Evolutionary conservation across 2,329 filamentous ascomycete species (phyloP), one percentile per base, ranked within the genome.

Genomic region (Emmonsia crescens): DNA sequence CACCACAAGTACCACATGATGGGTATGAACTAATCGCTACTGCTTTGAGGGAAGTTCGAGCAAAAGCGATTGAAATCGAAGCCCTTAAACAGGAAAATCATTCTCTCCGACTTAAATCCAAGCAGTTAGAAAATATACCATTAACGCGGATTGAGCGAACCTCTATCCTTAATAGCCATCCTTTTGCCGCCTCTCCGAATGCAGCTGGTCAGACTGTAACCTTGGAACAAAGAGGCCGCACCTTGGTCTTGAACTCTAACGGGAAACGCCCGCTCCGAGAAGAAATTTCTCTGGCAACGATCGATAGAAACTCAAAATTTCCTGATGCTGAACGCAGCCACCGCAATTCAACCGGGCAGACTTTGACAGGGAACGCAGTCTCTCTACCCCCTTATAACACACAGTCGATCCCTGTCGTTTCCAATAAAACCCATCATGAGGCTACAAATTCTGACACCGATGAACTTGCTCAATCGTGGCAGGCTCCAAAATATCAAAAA

Each of bases 1-100:
- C 24, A 36, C 27, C 27, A 10, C 55, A 57, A 57, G 38, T 12
- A 57, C 55, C 24, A 3, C 36, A n/a, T 46, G 55, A 57, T 46
- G 55, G 38, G 1, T 57, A 44, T 46, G 55, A 57, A 31, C 40
- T 57, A n/a, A 57, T 57, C 10, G 55, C 55, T 6, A 57, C 55
- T 2, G 55, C 55, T 29, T 33, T 44, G 40, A 46, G 55, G 40
- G 55, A 57, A 46, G 55, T 57, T 21, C 29, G 55, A 57, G 55
- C 55, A 5, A 57, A 57, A 38, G 55, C 27, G 38, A 46, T 57
- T 46, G 38, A 57, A 31, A 21, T 57, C 31, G 55, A 57, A 21
- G 19, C 16, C 2, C 55, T 57, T 3, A 57, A 57, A 46, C 24
- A 40, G 19, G 55, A 57, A 57, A 57, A 57, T 27, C 36, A 57